phyloP scores from a whole-genome alignment of 2,329 filamentous ascomycete genomes.

The Colletotrichum sidae region DNA sequence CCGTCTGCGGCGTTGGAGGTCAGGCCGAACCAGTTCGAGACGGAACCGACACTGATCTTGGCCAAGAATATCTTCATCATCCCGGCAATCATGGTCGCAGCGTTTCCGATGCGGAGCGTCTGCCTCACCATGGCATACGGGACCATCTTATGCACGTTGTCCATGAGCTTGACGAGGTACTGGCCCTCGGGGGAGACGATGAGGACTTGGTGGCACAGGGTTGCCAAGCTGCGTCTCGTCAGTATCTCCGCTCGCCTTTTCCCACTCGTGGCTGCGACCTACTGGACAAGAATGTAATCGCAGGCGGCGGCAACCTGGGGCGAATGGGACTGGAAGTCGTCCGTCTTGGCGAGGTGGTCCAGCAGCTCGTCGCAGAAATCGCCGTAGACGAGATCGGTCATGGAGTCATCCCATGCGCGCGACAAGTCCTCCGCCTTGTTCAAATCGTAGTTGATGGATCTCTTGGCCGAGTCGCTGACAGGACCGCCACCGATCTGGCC shows the following conservation, averaged over 20 bases:
- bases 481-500: slow-evolving; percentile 73
- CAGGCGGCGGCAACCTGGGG: slow-evolving; percentile 71
- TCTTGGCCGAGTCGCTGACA: slow-evolving; percentile 33
- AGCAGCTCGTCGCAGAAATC: slow-evolving; percentile 74
- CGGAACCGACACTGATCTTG: slow-evolving; percentile 79
- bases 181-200: slow-evolving; percentile 80
- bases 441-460: slow-evolving; percentile 63
- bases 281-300: slow-evolving; percentile 78
- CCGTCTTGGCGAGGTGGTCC: slow-evolving; percentile 67
- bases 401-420: slow-evolving; percentile 74
- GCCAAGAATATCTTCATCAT: slow-evolving; percentile 79
- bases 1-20: slow-evolving; percentile 79
- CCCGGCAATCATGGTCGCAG: slow-evolving; percentile 83
- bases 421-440: slow-evolving; percentile 69
- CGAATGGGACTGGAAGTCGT: slow-evolving; percentile 73
- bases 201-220: slow-evolving; percentile 79
- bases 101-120: slow-evolving; percentile 81
- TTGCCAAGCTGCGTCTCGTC: slow-evolving; percentile 67
- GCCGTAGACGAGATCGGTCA: slow-evolving; percentile 76
- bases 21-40: slow-evolving; percentile 84
- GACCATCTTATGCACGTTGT: slow-evolving; percentile 76
- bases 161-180: slow-evolving; percentile 77
- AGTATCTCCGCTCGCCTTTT: neutral
- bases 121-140: slow-evolving; percentile 80
- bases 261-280: slow-evolving; percentile 45